Conservation (phyloP, 441 rosid species). For the Gossypium laxum region DNA sequence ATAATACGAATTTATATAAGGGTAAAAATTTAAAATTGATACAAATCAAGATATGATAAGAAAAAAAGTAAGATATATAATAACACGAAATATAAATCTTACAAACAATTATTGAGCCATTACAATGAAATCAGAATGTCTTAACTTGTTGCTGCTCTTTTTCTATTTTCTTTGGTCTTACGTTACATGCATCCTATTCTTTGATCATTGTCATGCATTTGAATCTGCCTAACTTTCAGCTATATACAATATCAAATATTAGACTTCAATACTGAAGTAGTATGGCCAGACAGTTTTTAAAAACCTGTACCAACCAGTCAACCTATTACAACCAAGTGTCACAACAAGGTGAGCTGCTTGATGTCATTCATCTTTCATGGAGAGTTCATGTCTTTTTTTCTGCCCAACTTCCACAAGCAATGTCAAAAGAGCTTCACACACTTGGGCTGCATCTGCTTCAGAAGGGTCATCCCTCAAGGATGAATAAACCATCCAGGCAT, state of each 20-base stretch:
- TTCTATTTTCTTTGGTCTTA: neutral
- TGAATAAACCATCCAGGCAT: conserved; percentile 96
- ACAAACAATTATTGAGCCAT: neutral
- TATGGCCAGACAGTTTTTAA: neutral
- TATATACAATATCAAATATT: neutral
- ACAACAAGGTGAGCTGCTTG: neutral
- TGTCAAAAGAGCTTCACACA: conserved; percentile 76
- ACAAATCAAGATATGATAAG: neutral
- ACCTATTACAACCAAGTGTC: neutral
- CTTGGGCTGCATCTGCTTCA: conserved; percentile 73
- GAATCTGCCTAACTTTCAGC: neutral
- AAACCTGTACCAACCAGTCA: neutral
- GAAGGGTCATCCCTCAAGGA: conserved; percentile 56
- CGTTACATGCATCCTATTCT: neutral
- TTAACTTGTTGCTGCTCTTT: neutral
- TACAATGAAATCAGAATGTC: neutral
- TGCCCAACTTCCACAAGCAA: conserved; percentile 67
- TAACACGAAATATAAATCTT: neutral
- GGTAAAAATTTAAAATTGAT: too few species aligned
- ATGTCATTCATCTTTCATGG: conserved; percentile 40
- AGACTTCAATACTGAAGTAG: neutral
- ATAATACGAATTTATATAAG: neutral
- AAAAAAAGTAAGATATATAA: neutral
- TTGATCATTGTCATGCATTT: neutral
- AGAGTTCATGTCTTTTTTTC: conserved; percentile 40